A percentile compares a stretch with the other conserved stretches of the same genome.
Conservation (phyloP, 2,329 filamentous ascomycete species). For the Uncinocarpus reesii region DNA sequence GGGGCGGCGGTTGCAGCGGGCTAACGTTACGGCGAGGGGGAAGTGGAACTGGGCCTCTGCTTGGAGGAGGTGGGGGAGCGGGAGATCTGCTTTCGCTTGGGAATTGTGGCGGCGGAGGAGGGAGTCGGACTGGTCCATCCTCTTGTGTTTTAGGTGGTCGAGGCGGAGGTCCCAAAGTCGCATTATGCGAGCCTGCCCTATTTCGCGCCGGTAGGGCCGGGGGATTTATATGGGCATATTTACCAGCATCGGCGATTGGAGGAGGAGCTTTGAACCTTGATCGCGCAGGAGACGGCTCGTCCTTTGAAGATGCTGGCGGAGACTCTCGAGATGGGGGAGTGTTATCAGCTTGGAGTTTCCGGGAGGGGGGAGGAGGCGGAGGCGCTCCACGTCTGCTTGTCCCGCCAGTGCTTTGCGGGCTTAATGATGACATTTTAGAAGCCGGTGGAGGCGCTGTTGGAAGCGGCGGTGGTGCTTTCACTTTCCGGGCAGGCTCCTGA, state of each 20-base stretch:
- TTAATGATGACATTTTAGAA: conserved; percentile 39
- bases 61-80: conserved; percentile 63
- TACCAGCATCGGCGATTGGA: conserved; percentile 79
- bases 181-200: conserved; percentile 39
- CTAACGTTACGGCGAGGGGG: conserved; percentile 48
- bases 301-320: conserved; percentile 50
- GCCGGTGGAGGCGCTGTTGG: conserved; percentile 40
- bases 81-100: conserved; percentile 50
- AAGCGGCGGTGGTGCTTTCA: conserved; percentile 51
- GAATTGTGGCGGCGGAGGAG: conserved; percentile 66
- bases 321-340: conserved; percentile 39
- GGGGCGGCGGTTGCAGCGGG: conserved; percentile 35
- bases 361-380: conserved; percentile 47
- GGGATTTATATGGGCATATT: conserved; percentile 54
- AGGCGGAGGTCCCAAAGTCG: conserved; percentile 53
- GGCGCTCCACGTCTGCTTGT: conserved; percentile 48
- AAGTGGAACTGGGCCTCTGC: conserved; percentile 60
- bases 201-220: conserved; percentile 40
- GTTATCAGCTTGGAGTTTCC: conserved; percentile 36
- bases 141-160: conserved; percentile 57
- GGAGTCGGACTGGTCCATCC: conserved; percentile 55
- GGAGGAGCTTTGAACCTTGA: conserved; percentile 75
- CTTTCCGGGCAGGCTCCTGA: conserved; percentile 40
- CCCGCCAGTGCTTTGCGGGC: conserved; percentile 52
- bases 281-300: conserved; percentile 60